Evolutionary conservation across 2,329 filamentous ascomycete genomes (phyloP), one percentile per base, ranked within the genome.

Genomic region (Xylaria sp.): DNA sequence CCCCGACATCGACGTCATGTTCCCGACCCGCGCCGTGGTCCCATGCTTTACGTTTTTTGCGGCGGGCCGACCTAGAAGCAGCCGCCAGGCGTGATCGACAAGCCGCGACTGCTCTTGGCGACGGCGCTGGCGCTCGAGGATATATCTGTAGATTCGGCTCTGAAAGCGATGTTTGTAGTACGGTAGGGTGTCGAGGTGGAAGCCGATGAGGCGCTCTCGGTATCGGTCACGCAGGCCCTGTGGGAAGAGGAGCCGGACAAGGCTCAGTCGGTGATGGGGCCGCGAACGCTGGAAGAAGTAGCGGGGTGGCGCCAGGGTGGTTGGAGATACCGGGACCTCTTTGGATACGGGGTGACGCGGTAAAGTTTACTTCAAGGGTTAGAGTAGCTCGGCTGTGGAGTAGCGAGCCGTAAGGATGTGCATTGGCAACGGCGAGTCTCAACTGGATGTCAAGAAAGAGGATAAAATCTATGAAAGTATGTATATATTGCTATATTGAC

Each of bases 141-240:
- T 85, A 71, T 90, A 92, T 54, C 86, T 86, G 78, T 96, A 97
- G 71, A 97, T 89, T 64, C 89, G 88, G 45, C 90, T 90, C 80
- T 97, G 93, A 8, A 93, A 82, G 61, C 86, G 85, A 77, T 90
- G 88, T 75, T 91, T 92, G 74, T 93, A 86, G 59, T 85, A 82
- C 12, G 93, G 92, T 27, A 97, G 80, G 4, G 88, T 92, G 74
- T 94, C 89, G 85, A 93, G 88, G 70, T 89, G 92, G 78, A 97
- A 89, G 72, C 85, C 83, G 74, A 90, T 85, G 62, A 96, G 83
- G 69, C 86, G 88, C 68, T 89, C 87, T 77, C 88, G 89, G 74
- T 90, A 90, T 73, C 85, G 87, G 70, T 87, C 85, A 78, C 87
- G 87, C 63, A 87, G 76, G 69, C 86, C 82, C 72, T 85, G 83